Conservation (phyloP, 108 stramenopile species). For the Pseudonitzschia delicatissima region DNA sequence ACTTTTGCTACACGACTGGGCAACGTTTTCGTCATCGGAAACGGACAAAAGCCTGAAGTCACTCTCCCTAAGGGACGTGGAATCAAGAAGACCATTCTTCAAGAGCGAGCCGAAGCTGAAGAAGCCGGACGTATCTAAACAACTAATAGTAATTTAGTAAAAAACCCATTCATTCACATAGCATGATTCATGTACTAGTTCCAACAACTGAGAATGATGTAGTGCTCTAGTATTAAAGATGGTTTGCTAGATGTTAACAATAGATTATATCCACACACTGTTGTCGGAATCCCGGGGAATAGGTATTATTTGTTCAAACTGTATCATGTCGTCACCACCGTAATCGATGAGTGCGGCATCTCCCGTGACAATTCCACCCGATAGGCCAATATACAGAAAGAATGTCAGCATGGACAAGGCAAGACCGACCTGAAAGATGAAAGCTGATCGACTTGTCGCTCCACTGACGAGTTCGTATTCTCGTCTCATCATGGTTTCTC, state of each 20-base stretch:
- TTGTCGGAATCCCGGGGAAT: slow-evolving; percentile 16
- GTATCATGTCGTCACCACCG: slow-evolving; percentile 25
- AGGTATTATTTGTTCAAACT: slow-evolving; percentile 25
- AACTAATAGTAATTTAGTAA: slow-evolving; percentile 3
- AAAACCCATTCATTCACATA: not conserved
- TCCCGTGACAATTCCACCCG: slow-evolving; percentile 28
- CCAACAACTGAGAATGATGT: no score
- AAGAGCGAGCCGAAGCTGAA: slow-evolving; percentile 91
- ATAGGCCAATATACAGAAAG: slow-evolving; percentile 29
- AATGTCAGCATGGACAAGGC: slow-evolving; percentile 21
- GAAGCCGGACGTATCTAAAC: slow-evolving; percentile 75
- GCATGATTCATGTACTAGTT: no score
- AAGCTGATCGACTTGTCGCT: not conserved
- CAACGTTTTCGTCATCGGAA: slow-evolving; percentile 97
- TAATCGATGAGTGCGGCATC: slow-evolving; percentile 11
- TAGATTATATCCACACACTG: slow-evolving; percentile 27
- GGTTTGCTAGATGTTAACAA: no score
- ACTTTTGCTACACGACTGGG: slow-evolving; percentile 93
- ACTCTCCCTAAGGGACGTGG: slow-evolving; percentile 99
- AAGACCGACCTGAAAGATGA: slow-evolving; percentile 24
- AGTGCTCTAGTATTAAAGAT: no score
- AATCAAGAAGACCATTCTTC: slow-evolving; percentile 97
- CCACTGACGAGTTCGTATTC: slow-evolving; percentile 10
- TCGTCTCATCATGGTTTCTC: not conserved
- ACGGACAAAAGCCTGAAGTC: slow-evolving; percentile 83